Percentiles rank a stretch among this genome's conserved stretches.
Conservation (phyloP, 2,329 filamentous ascomycete species). For the Pyricularia pennisetigena region DNA sequence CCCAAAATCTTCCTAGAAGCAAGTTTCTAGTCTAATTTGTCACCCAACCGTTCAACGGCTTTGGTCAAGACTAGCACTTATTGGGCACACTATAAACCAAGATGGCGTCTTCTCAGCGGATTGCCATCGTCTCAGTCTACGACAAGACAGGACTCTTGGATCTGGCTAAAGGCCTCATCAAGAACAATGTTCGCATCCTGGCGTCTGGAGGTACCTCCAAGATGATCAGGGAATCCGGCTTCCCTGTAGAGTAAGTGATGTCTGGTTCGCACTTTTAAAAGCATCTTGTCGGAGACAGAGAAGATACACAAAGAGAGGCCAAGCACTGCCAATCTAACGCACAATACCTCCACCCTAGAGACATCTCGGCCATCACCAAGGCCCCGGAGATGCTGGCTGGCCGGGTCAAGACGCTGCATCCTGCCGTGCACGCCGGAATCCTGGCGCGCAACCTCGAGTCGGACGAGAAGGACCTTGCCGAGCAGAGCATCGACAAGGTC, state of each 20-base stretch:
- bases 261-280: constrained; percentile 10
- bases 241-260: constrained; percentile 73
- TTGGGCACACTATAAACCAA: constrained; percentile 3
- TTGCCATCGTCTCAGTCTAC: constrained; percentile 94
- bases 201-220: constrained; percentile 92
- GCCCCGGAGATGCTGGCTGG: constrained; percentile 95
- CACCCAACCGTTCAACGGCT: neutral
- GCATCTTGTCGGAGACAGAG: too few relatives aligned
- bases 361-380: constrained; percentile 94
- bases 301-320: too few relatives aligned
- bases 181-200: constrained; percentile 84
- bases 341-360: constrained; percentile 39
- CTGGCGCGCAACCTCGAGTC: constrained; percentile 89
- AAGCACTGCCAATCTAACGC: neutral
- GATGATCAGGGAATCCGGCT: constrained; percentile 93
- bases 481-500: constrained; percentile 91
- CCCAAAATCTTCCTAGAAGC: neutral
- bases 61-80: neutral
- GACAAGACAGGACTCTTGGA: constrained; percentile 96
- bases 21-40: neutral
- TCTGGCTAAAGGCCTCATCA: constrained; percentile 79
- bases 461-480: constrained; percentile 92
- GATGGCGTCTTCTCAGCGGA: constrained; percentile 38
- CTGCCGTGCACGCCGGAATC: constrained; percentile 83
- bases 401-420: constrained; percentile 76